Conservation (phyloP, 2,329 filamentous ascomycete genomes). For the Coniella lustricola region DNA sequence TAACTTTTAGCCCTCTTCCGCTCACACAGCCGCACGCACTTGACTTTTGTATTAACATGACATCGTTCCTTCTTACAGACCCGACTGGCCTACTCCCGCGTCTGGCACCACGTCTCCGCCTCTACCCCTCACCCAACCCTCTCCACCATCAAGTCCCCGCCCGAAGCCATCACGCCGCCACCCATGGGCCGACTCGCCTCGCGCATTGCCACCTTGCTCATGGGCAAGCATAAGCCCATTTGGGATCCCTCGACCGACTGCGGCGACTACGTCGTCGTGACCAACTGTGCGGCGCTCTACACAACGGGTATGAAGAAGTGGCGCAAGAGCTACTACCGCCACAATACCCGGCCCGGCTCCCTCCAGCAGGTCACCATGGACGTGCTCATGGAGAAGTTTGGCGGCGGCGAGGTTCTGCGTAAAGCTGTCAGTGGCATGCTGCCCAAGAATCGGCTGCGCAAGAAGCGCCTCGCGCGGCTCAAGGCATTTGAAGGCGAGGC, state of each 20-base stretch:
- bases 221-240: conserved; percentile 99
- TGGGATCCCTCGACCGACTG: conserved; percentile 97
- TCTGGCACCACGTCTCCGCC: conserved; percentile 84
- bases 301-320: conserved; percentile 86
- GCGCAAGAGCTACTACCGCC: conserved; percentile 94
- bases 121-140: conserved; percentile 57
- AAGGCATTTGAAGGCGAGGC: conserved; percentile 93
- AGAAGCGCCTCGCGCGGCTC: conserved; percentile 77
- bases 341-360: conserved; percentile 83
- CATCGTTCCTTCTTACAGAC: conserved; percentile 50
- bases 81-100: conserved; percentile 88
- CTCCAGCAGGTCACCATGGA: conserved; percentile 92
- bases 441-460: conserved; percentile 89
- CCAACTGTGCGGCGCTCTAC: conserved; percentile 78
- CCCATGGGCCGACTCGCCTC: conserved; percentile 87
- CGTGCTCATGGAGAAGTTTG: conserved; percentile 86
- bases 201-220: conserved; percentile 77
- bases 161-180: conserved; percentile 53
- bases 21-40: no score
- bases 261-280: conserved; percentile 96
- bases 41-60: no score
- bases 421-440: conserved; percentile 95
- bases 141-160: conserved; percentile 43
- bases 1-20: conserved; percentile 17
- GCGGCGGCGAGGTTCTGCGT: conserved; percentile 82